Conservation (phyloP, 345 rosid species). For the Cardiospermum halicacabum region DNA sequence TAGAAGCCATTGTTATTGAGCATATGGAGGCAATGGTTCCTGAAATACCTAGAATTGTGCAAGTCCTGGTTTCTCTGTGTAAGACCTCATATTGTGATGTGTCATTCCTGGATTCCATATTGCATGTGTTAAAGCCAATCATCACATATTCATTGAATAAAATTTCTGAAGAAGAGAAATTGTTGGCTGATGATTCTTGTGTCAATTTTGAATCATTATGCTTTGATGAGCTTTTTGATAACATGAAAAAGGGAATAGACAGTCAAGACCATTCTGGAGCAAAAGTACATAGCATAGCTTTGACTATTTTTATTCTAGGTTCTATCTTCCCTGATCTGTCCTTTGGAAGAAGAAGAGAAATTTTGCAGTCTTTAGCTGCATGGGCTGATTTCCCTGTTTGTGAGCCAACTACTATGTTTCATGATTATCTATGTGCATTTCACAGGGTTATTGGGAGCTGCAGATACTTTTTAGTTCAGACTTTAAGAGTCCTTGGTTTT, state of each 20-base stretch:
- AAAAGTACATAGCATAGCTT: conserved; percentile 38
- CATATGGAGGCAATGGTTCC: conserved; percentile 86
- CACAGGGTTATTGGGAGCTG: conserved; percentile 54
- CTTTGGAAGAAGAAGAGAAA: conserved; percentile 39
- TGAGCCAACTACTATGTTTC: conserved; percentile 58
- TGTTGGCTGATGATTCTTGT: conserved; percentile 43
- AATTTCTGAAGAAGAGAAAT: conserved; percentile 48
- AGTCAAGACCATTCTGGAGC: conserved; percentile 32
- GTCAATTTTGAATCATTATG: conserved; percentile 71
- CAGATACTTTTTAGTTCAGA: conserved; percentile 43
- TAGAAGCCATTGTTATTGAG: conserved; percentile 62
- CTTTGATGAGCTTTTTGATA: conserved; percentile 58
- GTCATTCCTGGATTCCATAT: conserved; percentile 53
- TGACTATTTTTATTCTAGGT: conserved; percentile 53
- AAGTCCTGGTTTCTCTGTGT: conserved; percentile 61
- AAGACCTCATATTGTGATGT: conserved; percentile 59
- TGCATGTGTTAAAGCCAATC: conserved; percentile 60
- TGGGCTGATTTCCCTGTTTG: conserved; percentile 59
- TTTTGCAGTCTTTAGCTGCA: conserved; percentile 46
- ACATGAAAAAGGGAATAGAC: conserved; percentile 36
- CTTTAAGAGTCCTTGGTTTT: conserved; percentile 33
- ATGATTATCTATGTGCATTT: conserved; percentile 70
- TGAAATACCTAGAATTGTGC: conserved; percentile 74
- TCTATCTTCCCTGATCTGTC: conserved; percentile 62
- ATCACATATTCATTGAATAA: conserved; percentile 59